phyloP scores from a whole-genome alignment of 768 basidiomycete genomes.

The Hypholoma sublateritium region DNA sequence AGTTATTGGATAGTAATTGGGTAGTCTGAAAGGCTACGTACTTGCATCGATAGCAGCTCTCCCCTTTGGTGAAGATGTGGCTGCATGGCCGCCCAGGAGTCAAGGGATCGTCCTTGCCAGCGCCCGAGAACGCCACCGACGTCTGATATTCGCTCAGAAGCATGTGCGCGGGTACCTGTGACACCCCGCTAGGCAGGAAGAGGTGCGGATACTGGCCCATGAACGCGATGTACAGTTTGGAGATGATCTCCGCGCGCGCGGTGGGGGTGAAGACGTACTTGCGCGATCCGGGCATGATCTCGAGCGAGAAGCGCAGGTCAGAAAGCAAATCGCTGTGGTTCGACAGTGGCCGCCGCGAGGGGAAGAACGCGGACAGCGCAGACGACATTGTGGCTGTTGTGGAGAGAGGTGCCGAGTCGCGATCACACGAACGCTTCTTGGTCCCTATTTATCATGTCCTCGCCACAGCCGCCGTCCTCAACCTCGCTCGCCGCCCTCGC shows the following conservation, averaged over 20 bases:
- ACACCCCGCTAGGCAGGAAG: slow-evolving; percentile 68
- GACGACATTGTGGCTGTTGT: slow-evolving; percentile 19
- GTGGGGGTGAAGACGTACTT: slow-evolving; percentile 76
- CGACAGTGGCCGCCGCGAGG: slow-evolving; percentile 20
- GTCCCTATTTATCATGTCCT: slow-evolving; percentile 22
- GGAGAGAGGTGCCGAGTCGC: slow-evolving; percentile 4
- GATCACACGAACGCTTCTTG: slow-evolving; percentile 10
- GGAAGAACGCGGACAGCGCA: slow-evolving; percentile 25
- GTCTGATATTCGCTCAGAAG: slow-evolving; percentile 73
- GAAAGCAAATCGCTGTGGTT: slow-evolving; percentile 54
- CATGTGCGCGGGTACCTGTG: slow-evolving; percentile 59
- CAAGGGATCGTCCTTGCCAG: slow-evolving; percentile 57
- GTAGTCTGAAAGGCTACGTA: slow-evolving; percentile 39
- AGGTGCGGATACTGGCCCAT: slow-evolving; percentile 75
- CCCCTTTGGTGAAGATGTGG: slow-evolving; percentile 86
- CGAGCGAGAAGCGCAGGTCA: slow-evolving; percentile 72
- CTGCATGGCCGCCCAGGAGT: slow-evolving; percentile 78
- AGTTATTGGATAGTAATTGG: slow-evolving; percentile 8
- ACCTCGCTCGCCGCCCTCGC: slow-evolving; percentile 51
- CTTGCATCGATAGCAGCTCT: slow-evolving; percentile 95
- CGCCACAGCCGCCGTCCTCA: slow-evolving; percentile 16
- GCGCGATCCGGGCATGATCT: slow-evolving; percentile 77
- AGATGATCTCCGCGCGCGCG: slow-evolving; percentile 78
- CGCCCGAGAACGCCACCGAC: slow-evolving; percentile 53
- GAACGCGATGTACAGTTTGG: slow-evolving; percentile 78